Conservation (phyloP, 805 yeast genomes). For the Pichia occidentalis region DNA sequence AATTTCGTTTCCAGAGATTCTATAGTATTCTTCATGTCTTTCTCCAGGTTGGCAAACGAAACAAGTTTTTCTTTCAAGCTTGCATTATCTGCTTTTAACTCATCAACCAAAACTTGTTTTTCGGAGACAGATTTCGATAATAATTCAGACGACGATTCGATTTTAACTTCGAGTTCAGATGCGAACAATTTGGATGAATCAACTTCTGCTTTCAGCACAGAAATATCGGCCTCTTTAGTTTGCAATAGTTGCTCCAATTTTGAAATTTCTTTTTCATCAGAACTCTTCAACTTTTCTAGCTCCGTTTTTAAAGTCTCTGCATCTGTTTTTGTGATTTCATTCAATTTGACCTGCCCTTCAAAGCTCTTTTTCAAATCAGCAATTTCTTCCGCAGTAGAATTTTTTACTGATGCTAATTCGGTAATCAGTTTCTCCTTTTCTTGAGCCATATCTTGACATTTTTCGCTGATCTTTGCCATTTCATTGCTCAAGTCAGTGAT, state of each 20-base stretch:
- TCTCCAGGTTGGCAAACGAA: too few relatives aligned
- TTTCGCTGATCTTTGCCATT: neutral
- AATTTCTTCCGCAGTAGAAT: neutral
- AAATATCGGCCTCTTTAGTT: neutral
- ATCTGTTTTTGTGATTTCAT: neutral
- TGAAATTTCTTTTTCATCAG: neutral
- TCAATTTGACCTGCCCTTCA: constrained; percentile 1
- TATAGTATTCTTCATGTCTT: too few relatives aligned
- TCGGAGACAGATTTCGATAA: too few relatives aligned
- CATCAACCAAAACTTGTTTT: too few relatives aligned
- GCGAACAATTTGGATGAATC: too few relatives aligned
- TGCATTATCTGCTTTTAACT: neutral
- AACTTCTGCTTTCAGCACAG: neutral
- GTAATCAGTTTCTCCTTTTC: neutral
- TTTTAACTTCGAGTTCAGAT: too few relatives aligned
- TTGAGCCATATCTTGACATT: neutral
- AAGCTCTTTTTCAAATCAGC: constrained; percentile 2
- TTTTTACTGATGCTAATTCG: neutral
- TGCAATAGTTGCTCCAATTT: neutral
- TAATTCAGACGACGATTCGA: too few relatives aligned
- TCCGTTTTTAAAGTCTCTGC: neutral
- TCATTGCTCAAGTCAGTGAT: neutral
- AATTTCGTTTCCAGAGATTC: too few relatives aligned
- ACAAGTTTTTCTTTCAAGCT: neutral
- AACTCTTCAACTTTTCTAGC: neutral